A percentile compares a stretch with the other conserved stretches of the same genome.
Conservation (phyloP, 768 basidiomycete species). For the Pleurotus citrinopileatus region DNA sequence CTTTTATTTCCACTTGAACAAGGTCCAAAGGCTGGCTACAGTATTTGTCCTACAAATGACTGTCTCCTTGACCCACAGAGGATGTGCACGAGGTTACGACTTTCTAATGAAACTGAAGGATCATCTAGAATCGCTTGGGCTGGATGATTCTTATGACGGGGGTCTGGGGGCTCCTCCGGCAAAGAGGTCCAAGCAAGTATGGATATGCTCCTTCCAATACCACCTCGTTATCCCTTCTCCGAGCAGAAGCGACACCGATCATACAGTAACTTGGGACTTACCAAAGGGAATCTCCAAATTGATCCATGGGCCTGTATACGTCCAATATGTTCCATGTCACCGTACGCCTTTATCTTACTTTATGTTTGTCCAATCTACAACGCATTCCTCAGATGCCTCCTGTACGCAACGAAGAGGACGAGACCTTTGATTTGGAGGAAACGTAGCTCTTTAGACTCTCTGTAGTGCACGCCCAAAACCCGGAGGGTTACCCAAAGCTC, state of each 20-base stretch:
- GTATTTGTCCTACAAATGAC: background rate
- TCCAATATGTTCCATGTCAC: background rate
- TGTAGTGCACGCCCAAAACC: no score
- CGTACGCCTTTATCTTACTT: background rate
- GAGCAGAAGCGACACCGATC: background rate
- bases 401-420: no score
- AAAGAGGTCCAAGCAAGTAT: background rate
- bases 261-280: background rate
- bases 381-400: no score
- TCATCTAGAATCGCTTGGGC: background rate
- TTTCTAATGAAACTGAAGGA: background rate
- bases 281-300: background rate
- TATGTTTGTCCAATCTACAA: no score
- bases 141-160: background rate
- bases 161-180: background rate
- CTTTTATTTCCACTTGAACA: background rate
- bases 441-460: no score
- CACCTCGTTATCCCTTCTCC: background rate
- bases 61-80: background rate
- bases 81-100: background rate
- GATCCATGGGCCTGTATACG: background rate
- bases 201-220: background rate
- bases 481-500: no score
- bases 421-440: no score
- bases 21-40: background rate